Evolutionary conservation across 179 eudicot genomes (phyloP).

Genomic region (Beta macrorhiza): DNA sequence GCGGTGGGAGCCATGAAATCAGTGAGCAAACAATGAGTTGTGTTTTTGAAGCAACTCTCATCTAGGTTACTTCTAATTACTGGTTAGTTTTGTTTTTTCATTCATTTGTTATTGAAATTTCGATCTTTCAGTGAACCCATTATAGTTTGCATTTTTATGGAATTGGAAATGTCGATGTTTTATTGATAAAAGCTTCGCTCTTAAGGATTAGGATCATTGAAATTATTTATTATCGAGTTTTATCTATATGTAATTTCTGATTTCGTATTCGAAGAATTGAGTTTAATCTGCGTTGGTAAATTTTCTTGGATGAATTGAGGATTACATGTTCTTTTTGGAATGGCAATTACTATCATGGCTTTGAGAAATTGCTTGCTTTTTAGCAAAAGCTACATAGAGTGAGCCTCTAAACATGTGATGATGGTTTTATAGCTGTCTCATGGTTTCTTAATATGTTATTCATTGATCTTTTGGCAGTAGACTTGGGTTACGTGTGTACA

Average conservation of each 20-base stretch:
- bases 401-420: too few relatives aligned
- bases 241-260: neutral
- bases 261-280: neutral
- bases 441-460: neutral
- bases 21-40: conserved; percentile 40
- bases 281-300: neutral
- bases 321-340: neutral
- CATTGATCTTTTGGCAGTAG: neutral
- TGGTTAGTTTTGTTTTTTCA: conserved; percentile 38
- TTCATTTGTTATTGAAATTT: neutral
- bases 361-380: neutral
- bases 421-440: neutral
- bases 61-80: conserved; percentile 86
- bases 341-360: too few relatives aligned
- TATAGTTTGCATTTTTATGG: too few relatives aligned
- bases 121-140: neutral
- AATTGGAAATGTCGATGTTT: too few relatives aligned
- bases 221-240: neutral
- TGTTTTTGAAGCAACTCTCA: conserved; percentile 83
- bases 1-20: too few relatives aligned
- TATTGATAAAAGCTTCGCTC: too few relatives aligned
- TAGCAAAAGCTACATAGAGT: neutral
- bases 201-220: neutral
- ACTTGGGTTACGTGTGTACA: neutral
- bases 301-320: neutral